Percentiles rank a stretch among this genome's conserved stretches.
Conservation (phyloP, 768 basidiomycete genomes). For the Lyophyllum shimeji region DNA sequence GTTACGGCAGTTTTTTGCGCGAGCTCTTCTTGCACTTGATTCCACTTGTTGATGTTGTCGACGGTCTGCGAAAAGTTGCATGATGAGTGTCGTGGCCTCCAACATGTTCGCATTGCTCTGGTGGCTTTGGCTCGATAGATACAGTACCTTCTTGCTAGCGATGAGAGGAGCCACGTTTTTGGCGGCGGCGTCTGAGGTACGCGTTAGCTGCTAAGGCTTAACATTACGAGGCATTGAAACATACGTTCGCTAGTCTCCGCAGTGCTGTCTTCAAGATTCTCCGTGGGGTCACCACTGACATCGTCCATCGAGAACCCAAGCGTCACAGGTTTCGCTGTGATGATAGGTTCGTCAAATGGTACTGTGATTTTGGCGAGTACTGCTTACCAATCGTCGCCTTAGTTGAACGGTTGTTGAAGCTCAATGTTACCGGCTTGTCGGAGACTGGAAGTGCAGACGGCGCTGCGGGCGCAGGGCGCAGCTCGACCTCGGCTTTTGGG, state of each 20-base stretch:
- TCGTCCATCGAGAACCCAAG: constrained; percentile 75
- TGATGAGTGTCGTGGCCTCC: constrained; percentile 6
- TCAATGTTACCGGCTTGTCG: constrained; percentile 80
- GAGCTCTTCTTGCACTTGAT: constrained; percentile 89
- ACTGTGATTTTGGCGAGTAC: background rate
- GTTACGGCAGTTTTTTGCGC: constrained; percentile 40
- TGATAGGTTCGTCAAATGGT: constrained; percentile 12
- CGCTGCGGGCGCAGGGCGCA: constrained; percentile 37
- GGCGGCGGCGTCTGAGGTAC: constrained; percentile 33
- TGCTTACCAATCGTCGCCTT: constrained; percentile 29
- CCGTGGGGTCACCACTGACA: constrained; percentile 41
- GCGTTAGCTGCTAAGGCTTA: background rate
- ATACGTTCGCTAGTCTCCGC: constrained; percentile 53
- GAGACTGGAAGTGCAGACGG: constrained; percentile 73
- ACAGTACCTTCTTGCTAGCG: constrained; percentile 77
- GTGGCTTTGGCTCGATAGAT: constrained; percentile 1
- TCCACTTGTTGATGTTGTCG: constrained; percentile 96
- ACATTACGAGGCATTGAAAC: constrained; percentile 16
- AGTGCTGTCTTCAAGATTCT: constrained; percentile 40
- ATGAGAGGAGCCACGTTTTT: constrained; percentile 83
- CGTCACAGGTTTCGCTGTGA: constrained; percentile 37
- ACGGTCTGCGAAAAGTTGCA: constrained; percentile 54
- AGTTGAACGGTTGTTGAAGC: constrained; percentile 56
- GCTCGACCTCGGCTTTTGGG: constrained; percentile 25
- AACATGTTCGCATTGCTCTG: background rate